Percentiles rank a stretch among this genome's conserved stretches.
Conservation (phyloP, 495 filamentous ascomycete species). For the Daldinia caldariorum region DNA sequence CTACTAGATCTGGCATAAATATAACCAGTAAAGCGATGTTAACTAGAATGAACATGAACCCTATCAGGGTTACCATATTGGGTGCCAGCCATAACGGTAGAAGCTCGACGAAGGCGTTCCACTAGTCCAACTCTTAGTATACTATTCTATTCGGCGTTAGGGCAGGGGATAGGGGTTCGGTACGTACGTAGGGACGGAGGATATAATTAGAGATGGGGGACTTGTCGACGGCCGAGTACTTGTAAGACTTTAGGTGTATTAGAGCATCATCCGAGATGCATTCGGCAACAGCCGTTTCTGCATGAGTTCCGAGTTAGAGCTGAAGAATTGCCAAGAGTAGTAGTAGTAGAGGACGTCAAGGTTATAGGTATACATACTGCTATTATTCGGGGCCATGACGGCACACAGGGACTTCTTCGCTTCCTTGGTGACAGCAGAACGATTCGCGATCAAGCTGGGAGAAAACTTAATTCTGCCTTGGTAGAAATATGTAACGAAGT, state of each 20-base stretch:
- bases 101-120: slow-evolving; percentile 95
- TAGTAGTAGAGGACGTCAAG: slow-evolving; percentile 18
- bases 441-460: slow-evolving; percentile 15
- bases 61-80: slow-evolving; percentile 95
- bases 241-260: slow-evolving; percentile 90
- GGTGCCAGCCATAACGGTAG: slow-evolving; percentile 95
- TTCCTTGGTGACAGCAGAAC: slow-evolving; percentile 7
- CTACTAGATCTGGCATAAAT: slow-evolving; percentile 89
- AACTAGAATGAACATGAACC: slow-evolving; percentile 90
- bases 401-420: slow-evolving; percentile 9
- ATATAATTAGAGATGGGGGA: slow-evolving; percentile 94
- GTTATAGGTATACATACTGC: slow-evolving; percentile 49
- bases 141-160: slow-evolving; percentile 26
- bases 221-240: slow-evolving; percentile 96
- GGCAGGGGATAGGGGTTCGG: slow-evolving; percentile 17
- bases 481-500: slow-evolving; percentile 12
- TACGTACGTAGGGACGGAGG: slow-evolving; percentile 88
- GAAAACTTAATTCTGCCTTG: not conserved
- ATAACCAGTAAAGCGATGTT: slow-evolving; percentile 85
- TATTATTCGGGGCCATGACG: slow-evolving; percentile 57
- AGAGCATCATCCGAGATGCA: slow-evolving; percentile 69
- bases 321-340: slow-evolving; percentile 14
- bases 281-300: slow-evolving; percentile 63
- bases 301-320: slow-evolving; percentile 39
- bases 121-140: slow-evolving; percentile 64